phyloP scores from a whole-genome alignment of 73 alveolate genomes.

The Stentor roeselii region DNA sequence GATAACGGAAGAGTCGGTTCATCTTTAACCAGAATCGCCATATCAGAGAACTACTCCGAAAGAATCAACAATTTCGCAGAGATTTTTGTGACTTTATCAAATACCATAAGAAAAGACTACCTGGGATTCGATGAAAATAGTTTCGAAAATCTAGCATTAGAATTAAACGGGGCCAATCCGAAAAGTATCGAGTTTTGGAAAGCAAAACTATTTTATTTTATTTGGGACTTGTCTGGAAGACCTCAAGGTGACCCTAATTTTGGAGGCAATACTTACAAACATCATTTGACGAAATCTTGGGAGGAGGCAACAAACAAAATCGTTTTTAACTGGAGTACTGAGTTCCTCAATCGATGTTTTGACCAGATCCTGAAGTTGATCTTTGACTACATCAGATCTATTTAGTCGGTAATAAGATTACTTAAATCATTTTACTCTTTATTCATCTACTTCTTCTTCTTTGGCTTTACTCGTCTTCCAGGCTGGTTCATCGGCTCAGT shows the following conservation, averaged over 20 bases:
- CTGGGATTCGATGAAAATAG: background rate
- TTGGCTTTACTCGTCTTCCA: constrained; percentile 3
- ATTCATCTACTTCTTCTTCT: constrained; percentile 1
- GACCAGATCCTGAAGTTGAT: background rate
- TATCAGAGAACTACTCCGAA: background rate
- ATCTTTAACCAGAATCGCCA: background rate
- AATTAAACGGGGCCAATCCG: background rate
- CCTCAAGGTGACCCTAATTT: background rate
- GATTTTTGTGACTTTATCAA: background rate
- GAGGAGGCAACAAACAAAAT: background rate
- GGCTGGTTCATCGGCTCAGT: background rate
- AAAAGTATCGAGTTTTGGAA: background rate
- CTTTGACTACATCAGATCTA: background rate
- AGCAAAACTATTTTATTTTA: background rate
- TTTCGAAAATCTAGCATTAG: background rate
- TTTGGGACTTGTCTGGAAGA: background rate
- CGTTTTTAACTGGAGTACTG: background rate
- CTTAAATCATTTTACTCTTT: too few species aligned
- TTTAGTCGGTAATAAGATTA: background rate
- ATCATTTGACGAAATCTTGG: background rate
- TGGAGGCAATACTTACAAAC: background rate
- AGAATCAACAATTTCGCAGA: background rate
- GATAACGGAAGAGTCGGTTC: background rate
- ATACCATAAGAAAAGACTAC: background rate
- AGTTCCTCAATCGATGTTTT: background rate